phyloP scores from a whole-genome alignment of 352 stramenopile species.

The Globisporangium ultimum region DNA sequence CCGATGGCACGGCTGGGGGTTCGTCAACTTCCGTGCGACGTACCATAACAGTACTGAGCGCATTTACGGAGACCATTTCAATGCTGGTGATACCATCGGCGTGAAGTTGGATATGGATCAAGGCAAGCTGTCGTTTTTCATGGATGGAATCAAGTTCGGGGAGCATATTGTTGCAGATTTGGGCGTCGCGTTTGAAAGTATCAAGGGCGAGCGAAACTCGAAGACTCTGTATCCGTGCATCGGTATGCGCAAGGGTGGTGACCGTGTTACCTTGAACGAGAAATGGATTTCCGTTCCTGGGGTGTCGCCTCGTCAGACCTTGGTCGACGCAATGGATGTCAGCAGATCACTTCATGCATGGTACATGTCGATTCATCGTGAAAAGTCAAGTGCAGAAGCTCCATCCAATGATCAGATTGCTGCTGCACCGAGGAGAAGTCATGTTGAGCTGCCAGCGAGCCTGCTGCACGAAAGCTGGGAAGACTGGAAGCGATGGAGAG shows the following conservation, averaged over 20 bases:
- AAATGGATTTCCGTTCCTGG: slow-evolving; percentile 93
- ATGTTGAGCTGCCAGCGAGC: slow-evolving; percentile 46
- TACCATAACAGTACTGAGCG: slow-evolving; percentile 90
- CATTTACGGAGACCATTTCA: slow-evolving; percentile 89
- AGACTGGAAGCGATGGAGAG: slow-evolving; percentile 84
- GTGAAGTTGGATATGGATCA: slow-evolving; percentile 98
- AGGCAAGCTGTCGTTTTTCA: slow-evolving; percentile 97
- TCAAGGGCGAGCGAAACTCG: slow-evolving; percentile 79
- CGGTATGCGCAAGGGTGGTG: slow-evolving; percentile 92
- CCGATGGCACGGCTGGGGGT: slow-evolving; percentile 93
- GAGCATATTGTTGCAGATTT: slow-evolving; percentile 98
- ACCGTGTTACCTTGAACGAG: slow-evolving; percentile 94
- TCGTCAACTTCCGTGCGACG: slow-evolving; percentile 97
- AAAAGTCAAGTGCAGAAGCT: slow-evolving; percentile 14
- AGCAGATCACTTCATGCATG: slow-evolving; percentile 87
- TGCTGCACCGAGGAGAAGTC: background rate
- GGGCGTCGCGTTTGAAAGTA: slow-evolving; percentile 95
- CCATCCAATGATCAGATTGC: slow-evolving; percentile 2
- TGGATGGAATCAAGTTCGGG: slow-evolving; percentile 99
- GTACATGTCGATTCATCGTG: slow-evolving; percentile 53
- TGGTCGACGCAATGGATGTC: slow-evolving; percentile 88
- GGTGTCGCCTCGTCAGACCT: slow-evolving; percentile 59
- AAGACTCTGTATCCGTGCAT: slow-evolving; percentile 96
- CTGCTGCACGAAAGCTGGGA: slow-evolving; percentile 73
- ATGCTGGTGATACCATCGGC: slow-evolving; percentile 97